Conservation (phyloP, 176 grass and related monocot genomes). For the Aegilops longissima region DNA sequence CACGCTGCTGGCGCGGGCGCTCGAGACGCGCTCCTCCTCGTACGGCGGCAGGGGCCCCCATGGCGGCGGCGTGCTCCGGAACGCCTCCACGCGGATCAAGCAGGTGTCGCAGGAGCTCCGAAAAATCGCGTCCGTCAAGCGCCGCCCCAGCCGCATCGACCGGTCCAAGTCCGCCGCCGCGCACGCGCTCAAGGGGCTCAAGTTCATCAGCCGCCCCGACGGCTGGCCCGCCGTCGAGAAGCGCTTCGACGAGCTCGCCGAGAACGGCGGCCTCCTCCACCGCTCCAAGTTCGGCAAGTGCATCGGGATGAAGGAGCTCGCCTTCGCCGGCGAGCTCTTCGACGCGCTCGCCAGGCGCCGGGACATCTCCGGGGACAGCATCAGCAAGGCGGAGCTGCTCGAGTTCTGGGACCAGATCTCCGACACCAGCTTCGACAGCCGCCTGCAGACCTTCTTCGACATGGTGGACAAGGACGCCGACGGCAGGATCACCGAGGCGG, state of each 20-base stretch:
- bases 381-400: constrained; percentile 81
- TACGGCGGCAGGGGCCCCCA: constrained; percentile 11
- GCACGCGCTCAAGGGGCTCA: constrained; percentile 94
- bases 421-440: constrained; percentile 89
- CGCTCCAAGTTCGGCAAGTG: constrained; percentile 87
- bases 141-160: constrained; percentile 40
- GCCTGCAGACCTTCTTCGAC: constrained; percentile 98
- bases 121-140: constrained; percentile 53
- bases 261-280: constrained; percentile 59
- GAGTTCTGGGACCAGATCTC: constrained; percentile 98
- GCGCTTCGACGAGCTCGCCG: constrained; percentile 67
- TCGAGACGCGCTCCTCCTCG: constrained; percentile 64
- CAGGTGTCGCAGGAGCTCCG: constrained; percentile 96
- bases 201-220: constrained; percentile 81
- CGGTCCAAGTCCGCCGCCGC: constrained; percentile 69
- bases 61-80: constrained; percentile 43
- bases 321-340: constrained; percentile 85
- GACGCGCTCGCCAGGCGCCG: constrained; percentile 74
- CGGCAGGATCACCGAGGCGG: constrained; percentile 78
- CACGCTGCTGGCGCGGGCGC: constrained; percentile 59
- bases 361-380: constrained; percentile 67
- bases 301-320: constrained; percentile 86
- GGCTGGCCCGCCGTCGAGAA: constrained; percentile 68
- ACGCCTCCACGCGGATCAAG: constrained; percentile 75
- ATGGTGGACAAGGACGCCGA: constrained; percentile 97